Conservation (phyloP, 148 eudicot genomes). For the Chenopodium suecicum region DNA sequence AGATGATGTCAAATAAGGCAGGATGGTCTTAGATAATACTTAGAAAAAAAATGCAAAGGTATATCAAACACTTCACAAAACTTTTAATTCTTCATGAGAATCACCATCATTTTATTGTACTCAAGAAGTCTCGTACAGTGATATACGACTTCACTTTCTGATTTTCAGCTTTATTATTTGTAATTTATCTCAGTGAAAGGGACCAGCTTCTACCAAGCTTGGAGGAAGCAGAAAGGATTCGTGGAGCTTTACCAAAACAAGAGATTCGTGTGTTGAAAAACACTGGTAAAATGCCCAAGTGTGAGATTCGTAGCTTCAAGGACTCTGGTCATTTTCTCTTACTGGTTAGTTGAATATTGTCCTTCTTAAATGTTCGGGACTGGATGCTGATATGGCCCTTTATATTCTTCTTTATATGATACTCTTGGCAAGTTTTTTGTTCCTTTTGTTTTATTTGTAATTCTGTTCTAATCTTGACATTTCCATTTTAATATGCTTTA, state of each 20-base stretch:
- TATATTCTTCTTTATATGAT: too few relatives aligned
- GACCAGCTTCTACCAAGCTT: conserved; percentile 41
- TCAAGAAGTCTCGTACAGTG: too few relatives aligned
- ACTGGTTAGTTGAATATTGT: conserved; percentile 25
- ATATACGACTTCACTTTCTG: background rate
- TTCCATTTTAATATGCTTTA: background rate
- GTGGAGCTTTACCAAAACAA: conserved; percentile 35
- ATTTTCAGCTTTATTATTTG: background rate
- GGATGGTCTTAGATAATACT: background rate
- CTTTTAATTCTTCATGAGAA: too few relatives aligned
- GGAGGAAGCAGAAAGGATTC: conserved; percentile 45
- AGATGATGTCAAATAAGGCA: background rate
- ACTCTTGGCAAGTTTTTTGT: background rate
- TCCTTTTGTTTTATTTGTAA: background rate
- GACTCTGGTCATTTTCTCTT: conserved; percentile 48
- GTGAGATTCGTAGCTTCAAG: conserved; percentile 38
- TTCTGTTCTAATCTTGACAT: background rate
- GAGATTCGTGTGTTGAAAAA: conserved; percentile 25
- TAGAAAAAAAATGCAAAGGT: too few relatives aligned
- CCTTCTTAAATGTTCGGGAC: background rate
- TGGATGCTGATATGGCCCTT: background rate
- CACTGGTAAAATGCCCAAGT: conserved; percentile 31
- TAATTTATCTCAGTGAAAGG: conserved; percentile 33
- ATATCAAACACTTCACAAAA: too few relatives aligned
- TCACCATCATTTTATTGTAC: too few relatives aligned